A percentile compares a stretch with the other conserved stretches of the same genome.
Evolutionary conservation across 441 rosid genomes (phyloP).

Genomic region (Kokia cookei): DNA sequence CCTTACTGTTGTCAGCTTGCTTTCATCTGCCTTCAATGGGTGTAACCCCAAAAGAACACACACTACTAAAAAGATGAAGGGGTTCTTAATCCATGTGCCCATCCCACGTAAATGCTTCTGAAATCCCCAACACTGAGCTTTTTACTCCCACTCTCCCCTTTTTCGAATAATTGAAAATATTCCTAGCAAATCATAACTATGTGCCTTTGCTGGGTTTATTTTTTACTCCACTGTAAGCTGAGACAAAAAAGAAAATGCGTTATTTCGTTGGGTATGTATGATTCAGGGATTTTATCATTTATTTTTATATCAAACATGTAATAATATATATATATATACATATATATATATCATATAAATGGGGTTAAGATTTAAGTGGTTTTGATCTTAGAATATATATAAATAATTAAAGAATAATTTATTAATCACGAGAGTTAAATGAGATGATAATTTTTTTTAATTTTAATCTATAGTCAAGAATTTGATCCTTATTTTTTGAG

Average conservation of each 20-base stretch:
- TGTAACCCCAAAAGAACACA: neutral
- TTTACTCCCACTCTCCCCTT: neutral
- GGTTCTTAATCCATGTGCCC: conserved; percentile 16
- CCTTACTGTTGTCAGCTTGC: neutral
- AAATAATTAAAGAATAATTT: too few species aligned
- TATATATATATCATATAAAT: too few species aligned
- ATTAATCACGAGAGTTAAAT: too few species aligned
- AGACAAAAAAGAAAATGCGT: conserved; percentile 9
- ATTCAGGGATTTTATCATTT: too few species aligned
- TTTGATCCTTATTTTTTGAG: too few species aligned
- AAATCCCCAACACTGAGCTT: neutral
- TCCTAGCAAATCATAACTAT: neutral
- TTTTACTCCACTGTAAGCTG: neutral
- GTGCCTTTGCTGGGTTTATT: conserved; percentile 10
- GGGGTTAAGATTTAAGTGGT: too few species aligned
- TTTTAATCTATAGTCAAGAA: too few species aligned
- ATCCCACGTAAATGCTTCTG: neutral
- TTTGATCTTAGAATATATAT: too few species aligned
- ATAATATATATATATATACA: too few species aligned
- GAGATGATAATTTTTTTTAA: too few species aligned
- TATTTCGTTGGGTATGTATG: conserved; percentile 1
- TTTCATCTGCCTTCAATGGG: neutral
- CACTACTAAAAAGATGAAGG: neutral
- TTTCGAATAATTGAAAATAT: too few species aligned
- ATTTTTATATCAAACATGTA: too few species aligned